Evolutionary conservation across 192 early-diverging fungal species (phyloP).

Genomic region (Spizellomyces punctatus): DNA sequence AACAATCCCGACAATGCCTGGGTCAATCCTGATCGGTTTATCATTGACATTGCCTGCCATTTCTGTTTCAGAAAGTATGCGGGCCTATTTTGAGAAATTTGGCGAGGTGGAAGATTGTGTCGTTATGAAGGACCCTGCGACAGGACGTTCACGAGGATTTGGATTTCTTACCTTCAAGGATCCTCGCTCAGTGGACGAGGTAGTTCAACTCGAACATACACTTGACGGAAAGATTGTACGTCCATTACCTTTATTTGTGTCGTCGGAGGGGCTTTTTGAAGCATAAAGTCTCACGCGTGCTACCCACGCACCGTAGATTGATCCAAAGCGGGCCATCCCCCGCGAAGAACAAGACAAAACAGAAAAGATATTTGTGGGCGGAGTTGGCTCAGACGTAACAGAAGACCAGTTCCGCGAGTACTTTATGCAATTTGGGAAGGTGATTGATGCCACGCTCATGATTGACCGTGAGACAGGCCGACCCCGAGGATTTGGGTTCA

Average conservation of each 20-base stretch:
- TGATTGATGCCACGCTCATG: slow-evolving; percentile 86
- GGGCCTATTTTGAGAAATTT: slow-evolving; percentile 70
- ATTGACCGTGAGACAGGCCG: slow-evolving; percentile 82
- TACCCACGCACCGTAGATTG: slow-evolving; percentile 52
- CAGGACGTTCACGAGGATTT: slow-evolving; percentile 74
- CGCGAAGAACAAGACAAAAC: slow-evolving; percentile 76
- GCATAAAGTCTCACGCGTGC: neutral
- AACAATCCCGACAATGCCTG: too few relatives aligned
- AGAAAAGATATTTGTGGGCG: slow-evolving; percentile 94
- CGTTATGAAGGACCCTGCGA: slow-evolving; percentile 74
- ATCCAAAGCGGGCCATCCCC: slow-evolving; percentile 73
- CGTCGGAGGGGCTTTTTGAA: neutral
- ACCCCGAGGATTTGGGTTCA: slow-evolving; percentile 93
- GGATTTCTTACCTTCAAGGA: slow-evolving; percentile 76
- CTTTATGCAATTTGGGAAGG: slow-evolving; percentile 82
- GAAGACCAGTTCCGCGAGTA: slow-evolving; percentile 83
- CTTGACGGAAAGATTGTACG: slow-evolving; percentile 80
- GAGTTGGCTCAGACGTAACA: slow-evolving; percentile 82
- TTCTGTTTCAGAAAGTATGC: slow-evolving; percentile 62
- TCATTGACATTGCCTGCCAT: too few relatives aligned
- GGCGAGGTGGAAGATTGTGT: slow-evolving; percentile 73
- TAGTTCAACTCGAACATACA: slow-evolving; percentile 68
- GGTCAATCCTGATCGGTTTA: too few relatives aligned
- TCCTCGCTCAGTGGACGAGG: slow-evolving; percentile 60
- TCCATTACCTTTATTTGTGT: neutral